A percentile compares a stretch with the other conserved stretches of the same genome.
Conservation (phyloP, 2,329 filamentous ascomycete species). For the Penicillium oxalicum region DNA sequence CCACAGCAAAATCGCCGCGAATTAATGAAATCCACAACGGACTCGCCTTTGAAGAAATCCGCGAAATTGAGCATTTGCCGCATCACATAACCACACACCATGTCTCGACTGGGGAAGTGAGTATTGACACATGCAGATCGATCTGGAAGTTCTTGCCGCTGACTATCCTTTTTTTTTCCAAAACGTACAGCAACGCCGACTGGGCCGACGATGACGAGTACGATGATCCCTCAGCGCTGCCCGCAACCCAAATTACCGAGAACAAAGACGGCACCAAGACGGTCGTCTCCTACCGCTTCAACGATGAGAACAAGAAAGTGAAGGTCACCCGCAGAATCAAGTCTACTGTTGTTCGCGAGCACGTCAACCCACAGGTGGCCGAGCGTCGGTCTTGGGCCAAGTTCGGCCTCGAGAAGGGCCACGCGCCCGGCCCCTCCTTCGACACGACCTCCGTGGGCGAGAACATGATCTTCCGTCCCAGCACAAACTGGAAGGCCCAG, state of each 20-base stretch:
- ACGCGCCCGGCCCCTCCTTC: slow-evolving; percentile 70
- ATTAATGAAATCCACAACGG: slow-evolving; percentile 39
- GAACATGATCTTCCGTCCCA: slow-evolving; percentile 95
- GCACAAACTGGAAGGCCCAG: slow-evolving; percentile 87
- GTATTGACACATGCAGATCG: slow-evolving; percentile 13
- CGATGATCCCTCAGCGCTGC: slow-evolving; percentile 78
- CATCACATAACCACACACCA: slow-evolving; percentile 30
- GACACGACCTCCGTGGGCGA: slow-evolving; percentile 93
- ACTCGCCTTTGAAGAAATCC: slow-evolving; percentile 36
- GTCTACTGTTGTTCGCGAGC: slow-evolving; percentile 82
- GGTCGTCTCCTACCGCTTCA: slow-evolving; percentile 79
- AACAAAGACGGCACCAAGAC: slow-evolving; percentile 99
- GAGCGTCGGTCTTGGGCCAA: slow-evolving; percentile 90
- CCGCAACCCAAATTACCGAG: slow-evolving; percentile 77
- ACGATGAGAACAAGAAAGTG: slow-evolving; percentile 91
- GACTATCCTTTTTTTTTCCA: slow-evolving; percentile 14
- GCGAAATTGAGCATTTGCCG: slow-evolving; percentile 35
- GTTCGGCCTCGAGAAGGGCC: slow-evolving; percentile 85
- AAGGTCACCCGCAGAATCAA: slow-evolving; percentile 96
- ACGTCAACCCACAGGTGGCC: slow-evolving; percentile 93
- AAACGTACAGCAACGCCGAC: slow-evolving; percentile 55
- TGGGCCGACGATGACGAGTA: slow-evolving; percentile 92
- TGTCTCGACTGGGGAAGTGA: slow-evolving; percentile 46
- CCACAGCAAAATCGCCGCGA: slow-evolving; percentile 30
- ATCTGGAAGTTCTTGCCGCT: slow-evolving; percentile 4